These are phyloP conservation scores for Auricularia cornea DNA, from an alignment of 768 basidiomycete species.

Conservation along the genomic window DNA sequence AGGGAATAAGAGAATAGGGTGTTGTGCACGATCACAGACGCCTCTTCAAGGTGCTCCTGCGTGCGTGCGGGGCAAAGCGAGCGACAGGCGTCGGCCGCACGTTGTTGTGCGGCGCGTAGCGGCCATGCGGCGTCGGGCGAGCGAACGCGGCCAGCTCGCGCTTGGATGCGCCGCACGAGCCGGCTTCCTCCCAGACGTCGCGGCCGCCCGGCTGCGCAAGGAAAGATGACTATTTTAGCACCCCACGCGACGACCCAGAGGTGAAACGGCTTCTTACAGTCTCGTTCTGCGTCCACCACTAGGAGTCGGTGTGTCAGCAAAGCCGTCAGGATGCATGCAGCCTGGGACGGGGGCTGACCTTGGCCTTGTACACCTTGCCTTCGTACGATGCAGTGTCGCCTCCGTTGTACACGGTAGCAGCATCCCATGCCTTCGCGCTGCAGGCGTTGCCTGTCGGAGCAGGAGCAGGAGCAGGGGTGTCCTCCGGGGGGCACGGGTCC, in stretches of 20 bases:
- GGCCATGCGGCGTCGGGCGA: not conserved
- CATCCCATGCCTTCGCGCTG: not conserved
- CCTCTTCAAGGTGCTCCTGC: not conserved
- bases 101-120: not conserved
- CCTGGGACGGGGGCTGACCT: not conserved
- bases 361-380: not conserved
- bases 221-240: too few relatives aligned
- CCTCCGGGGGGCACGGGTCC: not conserved
- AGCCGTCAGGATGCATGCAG: too few relatives aligned
- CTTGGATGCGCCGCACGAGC: not conserved
- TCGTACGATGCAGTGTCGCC: not conserved
- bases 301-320: too few relatives aligned
- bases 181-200: not conserved
- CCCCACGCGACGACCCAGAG: too few relatives aligned
- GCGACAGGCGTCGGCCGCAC: not conserved
- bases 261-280: too few relatives aligned
- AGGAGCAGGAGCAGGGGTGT: not conserved
- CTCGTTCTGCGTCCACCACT: slow-evolving; percentile 5
- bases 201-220: not conserved
- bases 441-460: not conserved
- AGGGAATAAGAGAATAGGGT: not conserved
- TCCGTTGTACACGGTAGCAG: not conserved
- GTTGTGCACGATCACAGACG: not conserved
- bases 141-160: not conserved
- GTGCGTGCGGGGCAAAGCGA: not conserved